These are phyloP conservation scores for Dysphania ambrosioides DNA, from an alignment of 148 eudicot species.

Conservation along the genomic window DNA sequence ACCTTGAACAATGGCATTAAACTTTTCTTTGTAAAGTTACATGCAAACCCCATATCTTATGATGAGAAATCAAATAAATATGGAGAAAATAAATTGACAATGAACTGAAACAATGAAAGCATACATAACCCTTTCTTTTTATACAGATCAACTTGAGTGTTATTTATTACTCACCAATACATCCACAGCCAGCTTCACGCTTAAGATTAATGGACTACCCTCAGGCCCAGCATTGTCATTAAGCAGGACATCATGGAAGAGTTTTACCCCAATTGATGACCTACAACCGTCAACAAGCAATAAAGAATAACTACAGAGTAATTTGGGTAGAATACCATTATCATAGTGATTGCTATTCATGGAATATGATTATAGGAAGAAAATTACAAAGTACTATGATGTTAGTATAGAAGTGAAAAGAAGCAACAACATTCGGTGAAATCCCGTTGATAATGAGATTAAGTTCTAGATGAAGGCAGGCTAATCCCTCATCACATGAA, in stretches of 20 bases:
- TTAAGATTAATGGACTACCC: conserved; percentile 70
- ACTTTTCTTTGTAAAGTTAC: not conserved
- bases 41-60: not conserved
- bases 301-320: not conserved
- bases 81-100: not conserved
- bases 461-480: not conserved
- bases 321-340: not conserved
- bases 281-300: conserved; percentile 33
- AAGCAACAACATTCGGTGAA: not conserved
- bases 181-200: conserved; percentile 92
- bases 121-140: not conserved
- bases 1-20: not conserved
- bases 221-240: conserved; percentile 97
- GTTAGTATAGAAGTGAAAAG: too few species aligned
- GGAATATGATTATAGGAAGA: not conserved
- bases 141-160: conserved; percentile 1
- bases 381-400: not conserved
- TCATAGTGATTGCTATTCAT: not conserved
- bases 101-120: too few species aligned
- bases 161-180: conserved; percentile 67
- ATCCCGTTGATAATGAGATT: not conserved
- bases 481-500: not conserved
- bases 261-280: conserved; percentile 60
- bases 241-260: conserved; percentile 88
- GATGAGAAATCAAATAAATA: conserved; percentile 6